Evolutionary conservation across 441 rosid genomes (phyloP), one percentile per base, ranked within the genome.

Genomic region (Breynia disticha): DNA sequence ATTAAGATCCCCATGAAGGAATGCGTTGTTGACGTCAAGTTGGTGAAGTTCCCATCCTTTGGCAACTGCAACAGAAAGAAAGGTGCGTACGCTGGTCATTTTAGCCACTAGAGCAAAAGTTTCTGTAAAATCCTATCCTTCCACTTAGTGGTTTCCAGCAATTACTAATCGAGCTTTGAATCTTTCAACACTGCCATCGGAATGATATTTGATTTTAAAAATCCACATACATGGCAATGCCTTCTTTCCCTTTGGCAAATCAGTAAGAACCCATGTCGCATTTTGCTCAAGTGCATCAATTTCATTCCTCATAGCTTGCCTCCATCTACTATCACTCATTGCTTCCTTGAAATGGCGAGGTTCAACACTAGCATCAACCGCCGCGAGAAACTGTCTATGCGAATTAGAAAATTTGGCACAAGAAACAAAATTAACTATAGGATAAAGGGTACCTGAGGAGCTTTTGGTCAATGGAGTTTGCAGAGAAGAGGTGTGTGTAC

Each of bases 151-250:
- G 17, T 56, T 22, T n/a, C 57, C 57, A 19, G 28, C 24, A 6
- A 16, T 38, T 2, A 59, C 63, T 1, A 59, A 11, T 2, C 60
- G 39, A 44, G 51, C 60, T 11, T 56, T 56, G 12, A 21, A 17
- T 0, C 20, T 3, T 11, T 44, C 60, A 44, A 56, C 16, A 7
- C 0, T 7, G 1, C 60, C 60, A 46, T 56, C 52, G 0, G 0
- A 1, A 1, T 39, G 7, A 1, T 8, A 19, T 37, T 59, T 59
- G 1, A 39, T 21, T 16, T 39, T n/a, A 43, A n/a, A 59, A 1
- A 59, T 46, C 55, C 48, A 59, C 8, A 50, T 59, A 45, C 55
- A 49, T 1, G 48, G 49, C 20, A 59, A 24, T 1, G 50, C 11
- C 1, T 2, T 15, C 21, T 59, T 50, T 19, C 24, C 41, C 7